Evolutionary conservation across 2,329 filamentous ascomycete species (phyloP).

Genomic region (Eutypella sp.): DNA sequence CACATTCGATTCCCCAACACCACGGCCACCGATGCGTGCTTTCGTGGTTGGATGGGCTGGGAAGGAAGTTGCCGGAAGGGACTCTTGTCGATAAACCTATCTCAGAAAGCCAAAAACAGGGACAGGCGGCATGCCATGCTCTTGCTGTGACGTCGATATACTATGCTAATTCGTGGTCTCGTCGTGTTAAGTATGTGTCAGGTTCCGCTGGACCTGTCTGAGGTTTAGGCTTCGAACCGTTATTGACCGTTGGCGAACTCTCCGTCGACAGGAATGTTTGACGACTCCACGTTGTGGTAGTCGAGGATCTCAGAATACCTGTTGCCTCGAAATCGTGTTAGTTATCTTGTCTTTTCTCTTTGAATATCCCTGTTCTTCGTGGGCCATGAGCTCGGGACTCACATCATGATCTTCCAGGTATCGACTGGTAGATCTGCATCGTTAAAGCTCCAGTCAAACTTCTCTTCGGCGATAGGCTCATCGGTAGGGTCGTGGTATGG

Average conservation of each 20-base stretch:
- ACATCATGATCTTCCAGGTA: constrained; percentile 99
- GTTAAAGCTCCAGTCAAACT: constrained; percentile 99
- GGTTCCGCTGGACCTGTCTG: neutral
- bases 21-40: neutral
- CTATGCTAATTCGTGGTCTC: neutral
- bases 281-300: constrained; percentile 86
- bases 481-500: constrained; percentile 98
- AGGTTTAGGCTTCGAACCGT: neutral
- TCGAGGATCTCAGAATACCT: constrained; percentile 99
- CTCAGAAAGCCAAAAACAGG: neutral
- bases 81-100: neutral
- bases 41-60: neutral
- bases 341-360: constrained; percentile 6
- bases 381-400: constrained; percentile 33
- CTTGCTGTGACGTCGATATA: neutral
- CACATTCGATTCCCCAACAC: neutral
- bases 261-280: constrained; percentile 35
- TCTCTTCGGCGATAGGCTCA: constrained; percentile 91
- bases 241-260: constrained; percentile 36
- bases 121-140: neutral
- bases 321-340: constrained; percentile 22
- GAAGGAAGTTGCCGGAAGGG: neutral
- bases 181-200: neutral
- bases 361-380: neutral
- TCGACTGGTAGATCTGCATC: constrained; percentile 95